Conservation (phyloP, 1,284 basidiomycete species). For the Microbotryum lychnidis-dioicae region DNA sequence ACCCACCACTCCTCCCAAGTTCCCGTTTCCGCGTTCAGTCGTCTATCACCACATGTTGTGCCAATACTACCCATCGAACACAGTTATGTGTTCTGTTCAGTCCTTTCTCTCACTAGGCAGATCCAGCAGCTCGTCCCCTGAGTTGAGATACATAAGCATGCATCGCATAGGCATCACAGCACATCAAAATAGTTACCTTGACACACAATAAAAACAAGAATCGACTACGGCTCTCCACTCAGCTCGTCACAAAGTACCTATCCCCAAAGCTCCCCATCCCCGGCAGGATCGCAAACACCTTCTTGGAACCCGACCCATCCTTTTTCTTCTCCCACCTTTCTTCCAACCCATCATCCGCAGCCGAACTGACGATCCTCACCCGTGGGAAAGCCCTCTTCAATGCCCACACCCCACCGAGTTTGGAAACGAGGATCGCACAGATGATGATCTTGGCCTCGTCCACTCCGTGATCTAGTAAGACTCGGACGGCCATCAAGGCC, state of each 20-base stretch:
- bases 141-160: no score
- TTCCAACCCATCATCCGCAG: conserved; percentile 62
- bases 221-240: neutral
- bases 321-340: conserved; percentile 56
- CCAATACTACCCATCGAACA: no score
- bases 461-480: conserved; percentile 91
- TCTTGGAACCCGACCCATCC: conserved; percentile 15
- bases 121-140: no score
- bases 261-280: conserved; percentile 27
- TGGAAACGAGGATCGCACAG: conserved; percentile 75
- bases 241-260: conserved; percentile 26
- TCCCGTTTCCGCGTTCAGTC: no score
- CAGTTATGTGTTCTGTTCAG: no score
- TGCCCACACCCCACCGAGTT: conserved; percentile 66
- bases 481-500: conserved; percentile 92
- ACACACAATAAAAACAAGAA: neutral
- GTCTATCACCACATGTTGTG: no score
- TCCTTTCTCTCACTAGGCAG: no score
- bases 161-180: no score
- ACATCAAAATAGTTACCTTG: neutral
- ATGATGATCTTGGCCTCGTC: conserved; percentile 50
- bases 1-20: no score
- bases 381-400: conserved; percentile 71
- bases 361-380: conserved; percentile 64
- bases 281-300: conserved; percentile 29